phyloP scores from a whole-genome alignment of 805 yeast genomes.

The Yamadazyma endophytica region DNA sequence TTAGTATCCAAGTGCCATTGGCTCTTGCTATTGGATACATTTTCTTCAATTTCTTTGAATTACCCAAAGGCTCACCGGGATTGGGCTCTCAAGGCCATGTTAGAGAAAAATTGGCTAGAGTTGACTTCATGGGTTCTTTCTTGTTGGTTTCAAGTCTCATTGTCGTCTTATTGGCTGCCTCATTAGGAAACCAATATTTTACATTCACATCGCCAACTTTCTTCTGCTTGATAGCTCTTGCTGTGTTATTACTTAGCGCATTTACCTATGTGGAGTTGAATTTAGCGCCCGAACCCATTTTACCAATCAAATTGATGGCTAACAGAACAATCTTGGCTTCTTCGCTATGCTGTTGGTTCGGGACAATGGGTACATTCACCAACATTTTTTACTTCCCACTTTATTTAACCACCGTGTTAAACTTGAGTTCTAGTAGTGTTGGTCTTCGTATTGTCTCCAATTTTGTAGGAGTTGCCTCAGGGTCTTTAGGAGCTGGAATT shows the following conservation, averaged over 20 bases:
- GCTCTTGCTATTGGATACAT: conserved; percentile 41
- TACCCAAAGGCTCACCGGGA: conserved; percentile 57
- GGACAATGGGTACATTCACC: conserved; percentile 64
- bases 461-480: conserved; percentile 61
- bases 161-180: conserved; percentile 58
- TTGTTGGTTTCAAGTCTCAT: conserved; percentile 56
- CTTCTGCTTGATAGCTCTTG: conserved; percentile 18
- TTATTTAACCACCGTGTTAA: conserved; percentile 53
- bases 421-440: conserved; percentile 49
- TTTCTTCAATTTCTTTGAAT: conserved; percentile 32
- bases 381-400: conserved; percentile 69
- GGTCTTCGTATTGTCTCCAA: conserved; percentile 62
- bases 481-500: conserved; percentile 12
- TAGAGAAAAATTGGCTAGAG: conserved; percentile 47
- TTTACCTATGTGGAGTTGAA: conserved; percentile 52
- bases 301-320: conserved; percentile 57
- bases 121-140: conserved; percentile 66
- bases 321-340: conserved; percentile 62
- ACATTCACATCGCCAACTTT: conserved; percentile 44
- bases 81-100: conserved; percentile 46
- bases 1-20: conserved; percentile 37
- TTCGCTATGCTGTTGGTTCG: conserved; percentile 65
- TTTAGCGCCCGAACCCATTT: conserved; percentile 59
- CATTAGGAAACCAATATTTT: conserved; percentile 59
- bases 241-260: conserved; percentile 21